phyloP scores from a whole-genome alignment of 805 yeast species.

The Wickerhamiella australiensis region DNA sequence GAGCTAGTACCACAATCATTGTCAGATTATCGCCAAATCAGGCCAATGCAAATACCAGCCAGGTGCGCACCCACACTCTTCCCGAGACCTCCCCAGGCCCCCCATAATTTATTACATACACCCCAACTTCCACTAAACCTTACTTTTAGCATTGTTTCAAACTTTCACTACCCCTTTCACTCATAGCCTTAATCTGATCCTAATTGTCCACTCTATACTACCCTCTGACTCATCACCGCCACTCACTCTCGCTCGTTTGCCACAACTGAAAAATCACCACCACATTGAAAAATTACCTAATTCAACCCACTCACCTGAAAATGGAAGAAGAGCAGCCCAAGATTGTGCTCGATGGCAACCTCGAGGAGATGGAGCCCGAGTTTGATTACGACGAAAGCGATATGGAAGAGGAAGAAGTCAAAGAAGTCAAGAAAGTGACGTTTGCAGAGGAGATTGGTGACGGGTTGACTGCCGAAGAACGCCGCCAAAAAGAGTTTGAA shows the following conservation, averaged over 20 bases:
- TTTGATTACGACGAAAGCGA: constrained; percentile 35
- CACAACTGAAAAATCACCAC: neutral
- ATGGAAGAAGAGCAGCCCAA: constrained; percentile 56
- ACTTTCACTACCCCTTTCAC: neutral
- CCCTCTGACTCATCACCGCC: no score
- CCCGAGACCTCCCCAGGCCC: no score
- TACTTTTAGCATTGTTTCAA: no score
- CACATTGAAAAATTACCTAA: neutral
- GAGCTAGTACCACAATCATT: no score
- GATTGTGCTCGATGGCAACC: constrained; percentile 60
- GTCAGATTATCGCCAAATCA: no score
- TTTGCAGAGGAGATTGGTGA: constrained; percentile 50
- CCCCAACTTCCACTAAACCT: no score
- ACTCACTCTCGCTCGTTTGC: no score
- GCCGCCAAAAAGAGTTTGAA: constrained; percentile 72
- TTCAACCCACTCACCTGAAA: neutral
- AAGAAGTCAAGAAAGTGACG: constrained; percentile 53
- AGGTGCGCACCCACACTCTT: no score
- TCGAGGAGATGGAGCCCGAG: constrained; percentile 33
- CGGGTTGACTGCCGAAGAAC: constrained; percentile 56
- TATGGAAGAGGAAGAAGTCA: constrained; percentile 24
- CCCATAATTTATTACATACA: no score
- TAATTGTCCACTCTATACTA: no score
- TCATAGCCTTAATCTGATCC: no score
- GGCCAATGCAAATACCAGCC: no score